A percentile compares a stretch with the other conserved stretches of the same genome.
Evolutionary conservation across 805 yeast species (phyloP).

Genomic region (Kodamaea leandrae): DNA sequence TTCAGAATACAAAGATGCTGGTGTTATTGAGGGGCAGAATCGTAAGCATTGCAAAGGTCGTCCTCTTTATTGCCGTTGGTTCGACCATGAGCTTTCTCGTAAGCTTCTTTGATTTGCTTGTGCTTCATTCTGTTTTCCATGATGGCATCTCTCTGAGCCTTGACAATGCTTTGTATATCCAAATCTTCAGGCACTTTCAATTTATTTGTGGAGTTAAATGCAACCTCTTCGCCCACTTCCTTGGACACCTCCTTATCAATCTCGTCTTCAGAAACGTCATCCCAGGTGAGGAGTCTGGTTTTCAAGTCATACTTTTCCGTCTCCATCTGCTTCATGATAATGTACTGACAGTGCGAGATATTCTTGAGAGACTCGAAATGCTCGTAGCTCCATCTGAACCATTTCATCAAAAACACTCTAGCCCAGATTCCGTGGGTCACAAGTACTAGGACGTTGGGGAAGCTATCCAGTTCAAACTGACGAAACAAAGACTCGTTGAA

Average conservation of each 20-base stretch:
- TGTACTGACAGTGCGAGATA: constrained; percentile 79
- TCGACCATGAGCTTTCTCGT: constrained; percentile 12
- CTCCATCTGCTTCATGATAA: constrained; percentile 67
- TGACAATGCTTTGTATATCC: constrained; percentile 35
- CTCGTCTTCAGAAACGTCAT: constrained; percentile 47
- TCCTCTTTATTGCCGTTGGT: neutral
- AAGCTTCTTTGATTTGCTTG: constrained; percentile 39
- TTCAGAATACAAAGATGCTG: too few species aligned
- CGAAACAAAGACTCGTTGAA: constrained; percentile 85
- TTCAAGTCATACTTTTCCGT: constrained; percentile 53
- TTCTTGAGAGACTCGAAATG: constrained; percentile 80
- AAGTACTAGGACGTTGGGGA: constrained; percentile 77
- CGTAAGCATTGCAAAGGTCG: too few species aligned
- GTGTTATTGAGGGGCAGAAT: too few species aligned
- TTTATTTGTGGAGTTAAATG: constrained; percentile 36
- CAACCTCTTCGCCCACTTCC: constrained; percentile 37
- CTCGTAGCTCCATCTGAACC: constrained; percentile 93
- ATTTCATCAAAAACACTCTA: constrained; percentile 86
- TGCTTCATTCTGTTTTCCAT: constrained; percentile 42
- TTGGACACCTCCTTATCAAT: constrained; percentile 35
- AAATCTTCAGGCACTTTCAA: constrained; percentile 34
- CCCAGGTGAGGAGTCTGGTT: constrained; percentile 72
- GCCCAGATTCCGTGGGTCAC: constrained; percentile 96
- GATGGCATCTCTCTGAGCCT: constrained; percentile 39
- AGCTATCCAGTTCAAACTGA: constrained; percentile 65